phyloP scores from a whole-genome alignment of 805 yeast species.

The Ogataea haglerorum region DNA sequence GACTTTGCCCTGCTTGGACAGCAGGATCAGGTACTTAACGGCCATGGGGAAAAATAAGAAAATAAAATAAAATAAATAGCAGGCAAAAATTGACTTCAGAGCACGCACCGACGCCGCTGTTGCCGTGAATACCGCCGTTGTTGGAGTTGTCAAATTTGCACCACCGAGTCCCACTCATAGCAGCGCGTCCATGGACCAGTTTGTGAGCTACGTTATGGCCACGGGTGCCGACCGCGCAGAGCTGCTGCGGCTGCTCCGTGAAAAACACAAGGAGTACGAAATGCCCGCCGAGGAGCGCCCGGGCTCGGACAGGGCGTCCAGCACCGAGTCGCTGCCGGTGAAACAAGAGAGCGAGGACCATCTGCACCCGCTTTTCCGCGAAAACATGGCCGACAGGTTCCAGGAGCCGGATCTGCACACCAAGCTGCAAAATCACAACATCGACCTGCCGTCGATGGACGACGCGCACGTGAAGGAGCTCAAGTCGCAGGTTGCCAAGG shows the following conservation, averaged over 20 bases:
- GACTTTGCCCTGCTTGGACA: conserved; percentile 94
- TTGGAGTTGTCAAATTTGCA: neutral
- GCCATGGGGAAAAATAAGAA: conserved; percentile 45
- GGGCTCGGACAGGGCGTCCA: neutral
- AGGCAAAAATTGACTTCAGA: conserved; percentile 5
- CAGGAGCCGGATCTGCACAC: conserved; percentile 7
- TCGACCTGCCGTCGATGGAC: conserved; percentile 5
- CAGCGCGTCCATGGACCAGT: conserved; percentile 15
- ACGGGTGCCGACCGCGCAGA: conserved; percentile 14
- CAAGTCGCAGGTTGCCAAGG: conserved; percentile 25
- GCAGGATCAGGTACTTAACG: conserved; percentile 71
- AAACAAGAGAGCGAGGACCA: conserved; percentile 3
- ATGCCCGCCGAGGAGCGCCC: neutral
- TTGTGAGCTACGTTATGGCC: conserved; percentile 17
- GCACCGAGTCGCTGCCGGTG: neutral
- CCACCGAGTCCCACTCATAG: neutral
- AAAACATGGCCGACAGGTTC: conserved; percentile 12
- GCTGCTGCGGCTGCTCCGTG: conserved; percentile 10
- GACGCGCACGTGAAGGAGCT: conserved; percentile 19
- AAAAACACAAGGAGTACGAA: conserved; percentile 8
- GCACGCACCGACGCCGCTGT: neutral
- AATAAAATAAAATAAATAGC: conserved; percentile 6
- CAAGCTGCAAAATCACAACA: neutral
- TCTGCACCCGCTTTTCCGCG: conserved; percentile 8
- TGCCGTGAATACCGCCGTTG: neutral